These are phyloP conservation scores for Phoma sp. DNA, from an alignment of 2,329 filamentous ascomycete genomes.

Conservation along the genomic window DNA sequence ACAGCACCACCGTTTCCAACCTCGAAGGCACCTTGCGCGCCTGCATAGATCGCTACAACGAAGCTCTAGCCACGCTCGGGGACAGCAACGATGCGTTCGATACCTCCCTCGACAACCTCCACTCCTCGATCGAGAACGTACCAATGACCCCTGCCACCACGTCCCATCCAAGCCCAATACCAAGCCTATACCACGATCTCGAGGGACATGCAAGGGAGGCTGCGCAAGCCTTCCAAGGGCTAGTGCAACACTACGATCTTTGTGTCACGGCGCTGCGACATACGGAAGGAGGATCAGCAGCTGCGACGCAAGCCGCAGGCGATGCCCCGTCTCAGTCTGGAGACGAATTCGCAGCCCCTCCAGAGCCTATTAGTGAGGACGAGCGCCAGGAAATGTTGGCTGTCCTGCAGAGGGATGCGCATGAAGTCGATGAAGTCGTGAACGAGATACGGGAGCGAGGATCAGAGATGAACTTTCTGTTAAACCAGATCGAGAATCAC, in stretches of 20 bases:
- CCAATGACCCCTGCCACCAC: constrained; percentile 38
- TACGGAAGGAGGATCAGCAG: constrained; percentile 70
- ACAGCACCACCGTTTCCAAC: constrained; percentile 71
- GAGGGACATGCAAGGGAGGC: constrained; percentile 81
- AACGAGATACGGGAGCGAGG: constrained; percentile 76
- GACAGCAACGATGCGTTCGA: constrained; percentile 72
- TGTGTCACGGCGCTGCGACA: constrained; percentile 91
- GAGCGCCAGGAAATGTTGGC: constrained; percentile 84
- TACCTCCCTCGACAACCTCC: constrained; percentile 64
- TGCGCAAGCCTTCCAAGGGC: constrained; percentile 78
- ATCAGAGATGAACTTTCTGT: constrained; percentile 77
- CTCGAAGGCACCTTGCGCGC: constrained; percentile 72
- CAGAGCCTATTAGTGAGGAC: constrained; percentile 75
- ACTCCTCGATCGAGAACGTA: constrained; percentile 45
- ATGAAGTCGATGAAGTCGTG: constrained; percentile 68
- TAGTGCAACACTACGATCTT: constrained; percentile 90
- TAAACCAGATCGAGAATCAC: constrained; percentile 69
- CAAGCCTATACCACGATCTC: constrained; percentile 60
- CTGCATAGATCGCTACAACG: constrained; percentile 75
- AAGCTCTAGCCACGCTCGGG: constrained; percentile 66
- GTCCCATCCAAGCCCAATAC: constrained; percentile 51
- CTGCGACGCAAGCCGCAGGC: constrained; percentile 53
- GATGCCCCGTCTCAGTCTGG: constrained; percentile 42
- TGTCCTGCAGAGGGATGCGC: constrained; percentile 76
- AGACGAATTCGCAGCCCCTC: constrained; percentile 51